phyloP scores from a whole-genome alignment of 2,329 filamentous ascomycete genomes.

The Penicillium sp. region DNA sequence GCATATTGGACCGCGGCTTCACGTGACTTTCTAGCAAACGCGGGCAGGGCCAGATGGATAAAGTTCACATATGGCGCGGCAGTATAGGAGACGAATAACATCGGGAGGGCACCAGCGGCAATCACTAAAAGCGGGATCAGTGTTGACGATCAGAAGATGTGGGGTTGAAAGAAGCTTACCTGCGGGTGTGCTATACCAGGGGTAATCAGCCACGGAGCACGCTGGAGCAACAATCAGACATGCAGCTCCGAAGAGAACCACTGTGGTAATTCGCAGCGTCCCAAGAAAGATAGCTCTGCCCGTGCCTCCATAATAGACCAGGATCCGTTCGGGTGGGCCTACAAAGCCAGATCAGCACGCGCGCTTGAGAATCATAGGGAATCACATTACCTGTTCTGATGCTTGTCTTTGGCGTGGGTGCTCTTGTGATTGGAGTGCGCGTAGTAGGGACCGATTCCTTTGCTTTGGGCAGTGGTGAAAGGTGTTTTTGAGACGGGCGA shows the following conservation, averaged over 20 bases:
- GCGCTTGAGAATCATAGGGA: background rate
- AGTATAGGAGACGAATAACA: constrained; percentile 63
- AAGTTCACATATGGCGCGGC: constrained; percentile 70
- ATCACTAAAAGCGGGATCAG: constrained; percentile 47
- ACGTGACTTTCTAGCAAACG: constrained; percentile 61
- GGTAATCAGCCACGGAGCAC: constrained; percentile 49
- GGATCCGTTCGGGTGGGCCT: constrained; percentile 49
- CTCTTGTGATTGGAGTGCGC: constrained; percentile 9
- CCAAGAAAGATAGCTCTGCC: constrained; percentile 66
- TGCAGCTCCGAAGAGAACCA: constrained; percentile 68
- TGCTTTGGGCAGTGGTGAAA: constrained; percentile 16
- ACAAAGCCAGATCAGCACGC: constrained; percentile 15
- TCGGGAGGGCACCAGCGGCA: constrained; percentile 62
- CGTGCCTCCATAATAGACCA: constrained; percentile 75
- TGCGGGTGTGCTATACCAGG: constrained; percentile 44
- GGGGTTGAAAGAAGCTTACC: constrained; percentile 32
- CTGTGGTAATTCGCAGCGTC: constrained; percentile 67
- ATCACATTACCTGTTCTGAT: constrained; percentile 29
- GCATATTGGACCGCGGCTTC: constrained; percentile 46
- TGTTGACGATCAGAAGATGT: background rate
- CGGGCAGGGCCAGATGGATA: constrained; percentile 68
- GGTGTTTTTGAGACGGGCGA: constrained; percentile 25
- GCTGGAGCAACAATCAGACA: constrained; percentile 62
- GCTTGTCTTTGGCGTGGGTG: constrained; percentile 24
- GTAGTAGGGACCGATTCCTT: constrained; percentile 22